A percentile compares a stretch with the other conserved stretches of the same genome.
phyloP scores from a whole-genome alignment of 805 yeast genomes.

The Candida boleticola region DNA sequence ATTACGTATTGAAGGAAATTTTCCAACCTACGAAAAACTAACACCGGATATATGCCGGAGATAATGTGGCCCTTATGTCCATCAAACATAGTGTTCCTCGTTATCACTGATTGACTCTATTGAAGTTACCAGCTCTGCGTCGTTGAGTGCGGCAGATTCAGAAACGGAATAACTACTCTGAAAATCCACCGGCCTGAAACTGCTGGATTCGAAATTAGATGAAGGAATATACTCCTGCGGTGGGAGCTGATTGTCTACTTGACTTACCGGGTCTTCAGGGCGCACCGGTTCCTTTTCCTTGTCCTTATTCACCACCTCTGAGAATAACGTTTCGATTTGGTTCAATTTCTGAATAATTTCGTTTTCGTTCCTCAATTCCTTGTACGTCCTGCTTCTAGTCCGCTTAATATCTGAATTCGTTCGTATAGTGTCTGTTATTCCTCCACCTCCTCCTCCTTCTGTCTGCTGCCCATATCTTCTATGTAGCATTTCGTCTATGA shows the following conservation, averaged over 20 bases:
- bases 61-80: too few species aligned
- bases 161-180: constrained; percentile 18
- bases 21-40: too few species aligned
- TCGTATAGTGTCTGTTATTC: neutral
- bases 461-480: constrained; percentile 21
- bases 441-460: neutral
- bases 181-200: neutral
- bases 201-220: too few species aligned
- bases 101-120: constrained; percentile 6
- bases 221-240: neutral
- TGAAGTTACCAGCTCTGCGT: constrained; percentile 21
- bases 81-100: too few species aligned
- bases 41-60: too few species aligned
- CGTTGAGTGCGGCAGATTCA: constrained; percentile 19
- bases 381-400: neutral
- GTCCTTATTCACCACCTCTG: constrained; percentile 4
- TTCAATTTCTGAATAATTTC: constrained; percentile 4
- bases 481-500: constrained; percentile 32
- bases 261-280: too few species aligned
- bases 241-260: neutral
- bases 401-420: neutral
- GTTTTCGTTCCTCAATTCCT: constrained; percentile 1
- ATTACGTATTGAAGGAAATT: too few species aligned
- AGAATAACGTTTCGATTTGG: constrained; percentile 6
- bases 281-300: constrained; percentile 5